Evolutionary conservation across 352 stramenopile species (phyloP).

Genomic region (Plasmopara halstedii): DNA sequence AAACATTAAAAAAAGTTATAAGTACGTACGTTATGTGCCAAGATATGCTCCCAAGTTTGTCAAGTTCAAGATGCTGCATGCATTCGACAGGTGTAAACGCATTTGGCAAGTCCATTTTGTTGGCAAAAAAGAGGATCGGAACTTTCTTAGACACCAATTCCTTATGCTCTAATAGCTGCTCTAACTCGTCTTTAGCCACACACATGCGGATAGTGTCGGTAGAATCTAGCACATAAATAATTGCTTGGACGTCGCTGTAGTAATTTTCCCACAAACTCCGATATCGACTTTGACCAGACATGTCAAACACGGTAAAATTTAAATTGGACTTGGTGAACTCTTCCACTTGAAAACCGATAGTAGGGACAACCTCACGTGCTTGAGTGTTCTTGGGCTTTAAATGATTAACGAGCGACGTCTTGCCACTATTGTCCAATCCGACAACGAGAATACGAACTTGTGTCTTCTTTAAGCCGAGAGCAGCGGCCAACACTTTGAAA

Average conservation of each 20-base stretch:
- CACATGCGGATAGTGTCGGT: slow-evolving; percentile 83
- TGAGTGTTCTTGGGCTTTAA: slow-evolving; percentile 87
- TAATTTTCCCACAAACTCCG: slow-evolving; percentile 82
- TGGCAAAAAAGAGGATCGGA: slow-evolving; percentile 81
- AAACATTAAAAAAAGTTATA: not conserved
- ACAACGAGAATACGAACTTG: slow-evolving; percentile 85
- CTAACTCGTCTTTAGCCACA: slow-evolving; percentile 81
- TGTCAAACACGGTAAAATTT: slow-evolving; percentile 91
- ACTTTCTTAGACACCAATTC: slow-evolving; percentile 61
- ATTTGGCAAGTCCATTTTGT: slow-evolving; percentile 82
- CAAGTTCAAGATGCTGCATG: slow-evolving; percentile 71
- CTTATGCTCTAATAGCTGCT: slow-evolving; percentile 79
- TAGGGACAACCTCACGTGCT: slow-evolving; percentile 77
- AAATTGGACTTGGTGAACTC: slow-evolving; percentile 86
- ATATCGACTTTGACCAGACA: slow-evolving; percentile 81
- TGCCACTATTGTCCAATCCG: slow-evolving; percentile 87
- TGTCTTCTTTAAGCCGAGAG: slow-evolving; percentile 75
- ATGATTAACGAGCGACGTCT: slow-evolving; percentile 90
- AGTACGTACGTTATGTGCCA: slow-evolving; percentile 77
- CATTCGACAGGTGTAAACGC: slow-evolving; percentile 71
- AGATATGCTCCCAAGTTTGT: slow-evolving; percentile 68
- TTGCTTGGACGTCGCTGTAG: slow-evolving; percentile 76
- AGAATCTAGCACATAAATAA: slow-evolving; percentile 88
- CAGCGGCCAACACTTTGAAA: slow-evolving; percentile 74
- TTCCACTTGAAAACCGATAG: slow-evolving; percentile 87